These are phyloP conservation scores for Scutellaria barbata DNA, from an alignment of 257 asterid species.

Conservation along the genomic window DNA sequence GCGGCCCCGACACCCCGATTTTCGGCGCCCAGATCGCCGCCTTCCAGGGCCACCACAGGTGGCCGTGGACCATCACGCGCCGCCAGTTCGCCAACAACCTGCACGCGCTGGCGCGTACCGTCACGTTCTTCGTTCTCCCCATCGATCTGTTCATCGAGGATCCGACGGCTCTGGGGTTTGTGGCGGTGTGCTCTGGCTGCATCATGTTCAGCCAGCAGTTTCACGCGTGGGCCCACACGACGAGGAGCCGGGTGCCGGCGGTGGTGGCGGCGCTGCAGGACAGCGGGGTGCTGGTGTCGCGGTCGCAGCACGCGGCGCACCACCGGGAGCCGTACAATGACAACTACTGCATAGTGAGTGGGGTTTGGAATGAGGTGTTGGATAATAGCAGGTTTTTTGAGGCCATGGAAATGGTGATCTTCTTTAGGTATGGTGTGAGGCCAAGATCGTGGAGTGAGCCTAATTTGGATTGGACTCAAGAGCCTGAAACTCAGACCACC, in stretches of 20 bases:
- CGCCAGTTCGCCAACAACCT: slow-evolving; percentile 80
- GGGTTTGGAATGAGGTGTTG: slow-evolving; percentile 65
- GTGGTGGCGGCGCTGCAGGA: slow-evolving; percentile 75
- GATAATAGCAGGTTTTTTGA: slow-evolving; percentile 57
- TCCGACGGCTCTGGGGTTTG: slow-evolving; percentile 49
- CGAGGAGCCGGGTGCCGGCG: slow-evolving; percentile 68
- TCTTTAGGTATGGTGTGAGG: slow-evolving; percentile 63
- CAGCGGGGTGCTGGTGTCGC: slow-evolving; percentile 66
- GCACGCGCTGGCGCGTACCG: slow-evolving; percentile 31
- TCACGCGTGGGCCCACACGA: slow-evolving; percentile 87
- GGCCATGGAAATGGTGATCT: slow-evolving; percentile 69
- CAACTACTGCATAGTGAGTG: slow-evolving; percentile 90
- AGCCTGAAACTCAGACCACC: slow-evolving; percentile 13
- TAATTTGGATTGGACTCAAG: slow-evolving; percentile 33
- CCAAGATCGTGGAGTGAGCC: slow-evolving; percentile 84
- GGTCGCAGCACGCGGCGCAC: slow-evolving; percentile 72
- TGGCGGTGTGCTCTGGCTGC: slow-evolving; percentile 64
- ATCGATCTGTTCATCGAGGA: background rate
- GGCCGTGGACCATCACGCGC: slow-evolving; percentile 89
- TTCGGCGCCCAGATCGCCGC: slow-evolving; percentile 76
- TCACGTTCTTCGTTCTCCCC: slow-evolving; percentile 1
- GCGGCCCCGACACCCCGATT: slow-evolving; percentile 61
- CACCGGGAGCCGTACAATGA: slow-evolving; percentile 79
- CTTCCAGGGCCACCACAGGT: slow-evolving; percentile 84
- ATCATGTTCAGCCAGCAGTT: slow-evolving; percentile 83